Conservation (phyloP, 805 yeast genomes). For the Ogataea siamensis region DNA sequence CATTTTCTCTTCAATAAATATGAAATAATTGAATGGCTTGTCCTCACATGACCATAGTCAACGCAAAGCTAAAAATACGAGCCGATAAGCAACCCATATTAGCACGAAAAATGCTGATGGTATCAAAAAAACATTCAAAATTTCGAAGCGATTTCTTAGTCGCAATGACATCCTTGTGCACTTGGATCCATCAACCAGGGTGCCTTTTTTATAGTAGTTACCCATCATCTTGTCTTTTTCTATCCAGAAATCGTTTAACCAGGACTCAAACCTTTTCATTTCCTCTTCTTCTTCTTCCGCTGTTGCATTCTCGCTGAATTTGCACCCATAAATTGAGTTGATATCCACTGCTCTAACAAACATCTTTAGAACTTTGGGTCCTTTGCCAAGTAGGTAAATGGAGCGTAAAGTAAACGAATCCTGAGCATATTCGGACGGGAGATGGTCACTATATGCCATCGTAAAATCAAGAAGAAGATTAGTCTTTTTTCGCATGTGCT, state of each 20-base stretch:
- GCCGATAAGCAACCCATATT: constrained; percentile 5
- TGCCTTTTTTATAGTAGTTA: constrained; percentile 54
- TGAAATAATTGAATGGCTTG: no score
- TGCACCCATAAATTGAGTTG: constrained; percentile 28
- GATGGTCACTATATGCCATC: constrained; percentile 74
- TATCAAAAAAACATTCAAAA: constrained; percentile 29
- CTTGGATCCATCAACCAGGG: constrained; percentile 37
- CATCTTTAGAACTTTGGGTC: constrained; percentile 66
- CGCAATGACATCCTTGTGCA: constrained; percentile 22
- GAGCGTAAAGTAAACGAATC: constrained; percentile 63
- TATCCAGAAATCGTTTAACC: constrained; percentile 75
- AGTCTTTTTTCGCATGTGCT: constrained; percentile 50
- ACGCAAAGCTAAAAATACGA: no score
- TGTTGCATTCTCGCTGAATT: constrained; percentile 42
- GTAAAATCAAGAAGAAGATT: constrained; percentile 77
- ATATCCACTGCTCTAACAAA: constrained; percentile 59
- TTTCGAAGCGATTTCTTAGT: constrained; percentile 24
- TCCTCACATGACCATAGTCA: no score
- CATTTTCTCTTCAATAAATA: no score
- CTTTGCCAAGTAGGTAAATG: constrained; percentile 65
- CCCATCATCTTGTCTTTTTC: constrained; percentile 75
- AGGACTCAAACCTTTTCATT: constrained; percentile 55
- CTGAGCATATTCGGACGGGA: constrained; percentile 68
- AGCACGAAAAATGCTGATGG: constrained; percentile 18
- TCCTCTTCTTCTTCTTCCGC: constrained; percentile 40